A percentile compares a stretch with the other conserved stretches of the same genome.
Evolutionary conservation across 2,329 filamentous ascomycete genomes (phyloP).

Genomic region (Didymosphaeria variabile): DNA sequence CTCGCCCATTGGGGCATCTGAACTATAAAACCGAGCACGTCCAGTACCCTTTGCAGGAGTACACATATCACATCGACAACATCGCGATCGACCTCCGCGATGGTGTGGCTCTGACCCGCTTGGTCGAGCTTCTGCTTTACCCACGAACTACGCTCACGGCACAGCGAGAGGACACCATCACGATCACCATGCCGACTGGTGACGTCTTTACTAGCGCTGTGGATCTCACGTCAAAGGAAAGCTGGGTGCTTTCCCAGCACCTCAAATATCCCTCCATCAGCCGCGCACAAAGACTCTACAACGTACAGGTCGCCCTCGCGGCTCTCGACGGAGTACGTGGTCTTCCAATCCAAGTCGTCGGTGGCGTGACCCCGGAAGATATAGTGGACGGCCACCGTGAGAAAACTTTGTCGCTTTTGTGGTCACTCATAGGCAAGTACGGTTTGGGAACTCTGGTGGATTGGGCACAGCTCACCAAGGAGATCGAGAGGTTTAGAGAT

Average conservation of each 20-base stretch:
- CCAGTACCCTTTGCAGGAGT: conserved; percentile 68
- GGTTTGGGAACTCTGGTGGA: conserved; percentile 64
- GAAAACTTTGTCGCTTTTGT: conserved; percentile 69
- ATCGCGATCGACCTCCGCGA: conserved; percentile 70
- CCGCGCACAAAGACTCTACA: conserved; percentile 66
- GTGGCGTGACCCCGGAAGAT: conserved; percentile 62
- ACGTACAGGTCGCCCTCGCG: conserved; percentile 65
- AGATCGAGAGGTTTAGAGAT: conserved; percentile 57
- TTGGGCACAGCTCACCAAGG: conserved; percentile 62
- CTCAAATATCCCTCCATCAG: conserved; percentile 66
- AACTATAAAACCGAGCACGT: conserved; percentile 64
- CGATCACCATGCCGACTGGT: conserved; percentile 56
- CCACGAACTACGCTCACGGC: conserved; percentile 41
- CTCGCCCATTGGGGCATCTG: conserved; percentile 63
- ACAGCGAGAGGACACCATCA: conserved; percentile 52
- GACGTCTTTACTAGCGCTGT: conserved; percentile 53
- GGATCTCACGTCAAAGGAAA: conserved; percentile 45
- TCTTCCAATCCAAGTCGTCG: conserved; percentile 51
- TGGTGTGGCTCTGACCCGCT: conserved; percentile 66
- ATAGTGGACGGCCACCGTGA: conserved; percentile 72
- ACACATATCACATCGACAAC: conserved; percentile 65
- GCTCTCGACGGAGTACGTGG: conserved; percentile 59
- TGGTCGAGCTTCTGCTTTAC: conserved; percentile 67
- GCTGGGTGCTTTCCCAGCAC: conserved; percentile 63
- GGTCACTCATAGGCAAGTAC: conserved; percentile 66